Percentiles rank a stretch among this genome's conserved stretches.
phyloP scores from a whole-genome alignment of 2,329 filamentous ascomycete genomes.

The Fusarium drepaniforme region DNA sequence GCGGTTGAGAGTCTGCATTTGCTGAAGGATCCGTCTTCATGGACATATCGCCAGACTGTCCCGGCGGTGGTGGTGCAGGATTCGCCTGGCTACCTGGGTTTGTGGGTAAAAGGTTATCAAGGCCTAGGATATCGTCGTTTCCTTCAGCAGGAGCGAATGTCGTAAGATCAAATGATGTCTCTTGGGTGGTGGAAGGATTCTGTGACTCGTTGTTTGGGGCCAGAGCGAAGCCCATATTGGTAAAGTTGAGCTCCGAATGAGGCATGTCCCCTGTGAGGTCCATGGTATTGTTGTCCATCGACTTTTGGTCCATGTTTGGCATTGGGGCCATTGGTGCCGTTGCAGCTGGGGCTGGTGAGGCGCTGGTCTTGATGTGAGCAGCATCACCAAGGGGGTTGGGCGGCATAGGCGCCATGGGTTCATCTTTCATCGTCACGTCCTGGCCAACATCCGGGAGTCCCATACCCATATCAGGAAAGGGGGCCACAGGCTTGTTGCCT shows the following conservation, averaged over 20 bases:
- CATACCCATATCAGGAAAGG: conserved; percentile 69
- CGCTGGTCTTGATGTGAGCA: conserved; percentile 44
- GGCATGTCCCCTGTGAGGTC: conserved; percentile 32
- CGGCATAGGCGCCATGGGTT: conserved; percentile 25
- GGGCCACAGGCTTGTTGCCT: conserved; percentile 60
- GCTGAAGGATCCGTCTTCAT: conserved; percentile 22
- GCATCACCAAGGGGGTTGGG: conserved; percentile 20
- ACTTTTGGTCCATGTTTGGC: conserved; percentile 44
- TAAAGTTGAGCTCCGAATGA: conserved; percentile 62
- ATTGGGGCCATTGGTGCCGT: conserved; percentile 43
- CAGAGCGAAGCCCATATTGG: conserved; percentile 68
- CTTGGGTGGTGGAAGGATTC: conserved; percentile 42
- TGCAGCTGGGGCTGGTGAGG: conserved; percentile 22
- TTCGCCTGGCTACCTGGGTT: conserved; percentile 34
- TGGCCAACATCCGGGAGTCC: conserved; percentile 51
- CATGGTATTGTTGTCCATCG: conserved; percentile 39
- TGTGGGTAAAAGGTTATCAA: conserved; percentile 48
- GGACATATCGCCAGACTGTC: conserved; percentile 13
- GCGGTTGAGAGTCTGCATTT: conserved; percentile 14
- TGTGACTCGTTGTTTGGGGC: conserved; percentile 55
- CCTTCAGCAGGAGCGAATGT: conserved; percentile 55
- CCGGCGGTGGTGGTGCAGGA: conserved; percentile 19
- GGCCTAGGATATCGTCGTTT: conserved; percentile 45
- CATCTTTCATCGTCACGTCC: conserved; percentile 38
- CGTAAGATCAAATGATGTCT: conserved; percentile 60